A percentile compares a stretch with the other conserved stretches of the same genome.
Evolutionary conservation across 306 rosid genomes (phyloP).

Genomic region (Leucaena leucocephala): DNA sequence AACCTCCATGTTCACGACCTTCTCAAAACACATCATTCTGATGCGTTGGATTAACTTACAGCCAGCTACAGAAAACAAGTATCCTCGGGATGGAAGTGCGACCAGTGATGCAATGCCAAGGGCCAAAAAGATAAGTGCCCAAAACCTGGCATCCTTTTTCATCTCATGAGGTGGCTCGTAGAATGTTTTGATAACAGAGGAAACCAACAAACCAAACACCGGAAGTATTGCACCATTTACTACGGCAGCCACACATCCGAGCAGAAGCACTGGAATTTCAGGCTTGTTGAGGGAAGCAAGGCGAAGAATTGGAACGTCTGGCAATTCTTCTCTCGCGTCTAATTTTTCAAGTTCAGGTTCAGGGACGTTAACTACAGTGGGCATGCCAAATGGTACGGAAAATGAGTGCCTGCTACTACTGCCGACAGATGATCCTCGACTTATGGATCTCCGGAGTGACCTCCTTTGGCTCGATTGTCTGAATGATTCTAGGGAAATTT

Average conservation of each 20-base stretch:
- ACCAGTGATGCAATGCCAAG: constrained; percentile 57
- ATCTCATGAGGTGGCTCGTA: constrained; percentile 56
- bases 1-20: constrained; percentile 70
- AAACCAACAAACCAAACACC: constrained; percentile 52
- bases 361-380: constrained; percentile 49
- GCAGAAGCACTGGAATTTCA: constrained; percentile 67
- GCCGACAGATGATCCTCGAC: constrained; percentile 63
- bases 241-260: constrained; percentile 61
- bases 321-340: constrained; percentile 36
- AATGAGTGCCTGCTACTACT: constrained; percentile 66
- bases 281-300: constrained; percentile 79
- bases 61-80: constrained; percentile 73
- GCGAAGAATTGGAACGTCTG: constrained; percentile 51
- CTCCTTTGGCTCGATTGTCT: constrained; percentile 52
- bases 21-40: constrained; percentile 71
- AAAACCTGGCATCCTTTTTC: constrained; percentile 61
- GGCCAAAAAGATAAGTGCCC: constrained; percentile 60
- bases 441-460: constrained; percentile 53
- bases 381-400: constrained; percentile 58
- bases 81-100: constrained; percentile 51
- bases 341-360: constrained; percentile 35
- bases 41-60: constrained; percentile 65
- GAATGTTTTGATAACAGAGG: constrained; percentile 58
- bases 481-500: constrained; percentile 42
- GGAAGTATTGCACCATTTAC: constrained; percentile 61